Evolutionary conservation across 768 basidiomycete genomes (phyloP).

Genomic region (Lentinus tigrinus): DNA sequence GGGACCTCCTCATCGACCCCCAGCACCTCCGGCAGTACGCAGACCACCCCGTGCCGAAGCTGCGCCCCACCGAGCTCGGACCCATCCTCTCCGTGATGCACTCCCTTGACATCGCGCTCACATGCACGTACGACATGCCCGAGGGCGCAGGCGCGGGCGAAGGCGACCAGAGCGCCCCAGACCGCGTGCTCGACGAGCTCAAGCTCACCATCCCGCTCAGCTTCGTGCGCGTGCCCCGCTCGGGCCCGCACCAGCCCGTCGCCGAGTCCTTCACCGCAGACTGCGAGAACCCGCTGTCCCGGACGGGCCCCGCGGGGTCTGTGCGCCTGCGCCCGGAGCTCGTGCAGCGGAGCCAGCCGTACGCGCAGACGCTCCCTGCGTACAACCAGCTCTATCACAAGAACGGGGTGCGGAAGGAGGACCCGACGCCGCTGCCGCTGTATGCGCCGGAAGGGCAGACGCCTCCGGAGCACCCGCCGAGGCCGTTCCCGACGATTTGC

Average conservation of each 20-base stretch:
- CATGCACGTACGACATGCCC: constrained; percentile 52
- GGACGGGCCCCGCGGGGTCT: constrained; percentile 5
- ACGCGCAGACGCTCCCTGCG: constrained; percentile 50
- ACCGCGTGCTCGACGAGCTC: constrained; percentile 21
- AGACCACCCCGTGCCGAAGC: constrained; percentile 39
- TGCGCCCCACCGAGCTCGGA: constrained; percentile 47
- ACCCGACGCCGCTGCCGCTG: constrained; percentile 51
- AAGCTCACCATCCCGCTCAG: constrained; percentile 24
- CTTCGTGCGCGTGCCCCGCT: constrained; percentile 19
- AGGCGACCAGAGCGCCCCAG: background rate
- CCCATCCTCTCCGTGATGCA: constrained; percentile 62
- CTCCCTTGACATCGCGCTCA: constrained; percentile 50
- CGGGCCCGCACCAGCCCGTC: background rate
- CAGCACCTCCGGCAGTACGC: constrained; percentile 18
- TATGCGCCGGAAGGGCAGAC: constrained; percentile 20
- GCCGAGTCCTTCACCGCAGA: constrained; percentile 43
- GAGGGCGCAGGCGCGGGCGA: constrained; percentile 34
- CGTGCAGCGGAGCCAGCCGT: constrained; percentile 17
- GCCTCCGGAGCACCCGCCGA: background rate
- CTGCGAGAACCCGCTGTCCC: constrained; percentile 43
- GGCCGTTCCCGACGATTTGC: background rate
- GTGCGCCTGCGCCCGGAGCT: background rate
- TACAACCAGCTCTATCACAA: constrained; percentile 78
- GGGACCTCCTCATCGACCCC: constrained; percentile 21
- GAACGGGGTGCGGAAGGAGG: constrained; percentile 73